Conservation (phyloP, 345 rosid species). For the Euphorbia pulcherrima region DNA sequence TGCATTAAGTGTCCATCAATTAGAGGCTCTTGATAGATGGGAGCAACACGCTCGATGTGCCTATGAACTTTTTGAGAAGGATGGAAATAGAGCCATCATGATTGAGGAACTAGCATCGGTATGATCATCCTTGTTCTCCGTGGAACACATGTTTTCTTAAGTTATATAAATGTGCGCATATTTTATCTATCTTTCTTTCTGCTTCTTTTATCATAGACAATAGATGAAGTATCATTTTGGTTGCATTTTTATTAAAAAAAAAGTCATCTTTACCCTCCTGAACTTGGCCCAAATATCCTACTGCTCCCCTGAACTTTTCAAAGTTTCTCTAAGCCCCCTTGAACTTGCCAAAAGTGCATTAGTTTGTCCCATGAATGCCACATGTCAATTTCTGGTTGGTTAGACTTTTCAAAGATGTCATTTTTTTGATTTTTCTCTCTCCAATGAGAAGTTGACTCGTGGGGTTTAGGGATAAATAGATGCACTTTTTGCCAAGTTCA, state of each 20-base stretch:
- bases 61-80: slow-evolving; percentile 89
- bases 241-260: not conserved
- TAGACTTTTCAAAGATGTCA: too few species aligned
- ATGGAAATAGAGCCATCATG: slow-evolving; percentile 87
- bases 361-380: not conserved
- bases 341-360: too few species aligned
- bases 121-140: slow-evolving; percentile 20
- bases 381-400: too few species aligned
- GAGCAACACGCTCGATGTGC: slow-evolving; percentile 90
- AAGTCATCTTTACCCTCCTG: not conserved
- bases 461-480: too few species aligned
- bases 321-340: not conserved
- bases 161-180: not conserved
- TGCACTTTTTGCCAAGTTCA: too few species aligned
- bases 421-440: too few species aligned
- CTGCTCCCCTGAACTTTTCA: too few species aligned
- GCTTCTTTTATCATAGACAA: too few species aligned
- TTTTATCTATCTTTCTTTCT: not conserved
- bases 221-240: too few species aligned
- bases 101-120: slow-evolving; percentile 96
- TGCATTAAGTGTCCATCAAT: slow-evolving; percentile 83
- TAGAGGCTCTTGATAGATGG: slow-evolving; percentile 85
- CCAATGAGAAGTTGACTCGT: too few species aligned
- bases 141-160: not conserved
- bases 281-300: too few species aligned